Base-by-base conservation (phyloP, 768 basidiomycete genomes). In the Termitomyces heimii region DNA sequence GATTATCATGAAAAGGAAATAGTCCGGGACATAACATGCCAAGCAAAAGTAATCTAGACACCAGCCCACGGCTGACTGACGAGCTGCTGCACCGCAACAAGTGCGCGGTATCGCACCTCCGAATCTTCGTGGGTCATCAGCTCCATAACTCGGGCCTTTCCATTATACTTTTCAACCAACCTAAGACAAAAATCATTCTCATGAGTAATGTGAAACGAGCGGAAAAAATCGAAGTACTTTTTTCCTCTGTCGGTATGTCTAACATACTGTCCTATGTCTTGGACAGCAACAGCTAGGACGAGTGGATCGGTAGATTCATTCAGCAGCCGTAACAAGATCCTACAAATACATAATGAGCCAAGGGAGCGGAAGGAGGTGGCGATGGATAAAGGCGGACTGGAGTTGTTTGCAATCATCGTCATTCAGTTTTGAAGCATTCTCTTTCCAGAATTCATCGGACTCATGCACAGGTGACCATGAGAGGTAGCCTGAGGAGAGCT, bases 381-480 rank as follows among this genome's bases (percentile, higher is more conserved):
- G 2, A 39, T 22, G 26, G 20, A 16, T 43, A 16, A 31, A 60
- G 53, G 62, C 75, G 48, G 59, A 94, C 96, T 89, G 94, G 57
- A 98, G 78, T 58, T 92, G 88, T 65, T 88, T 84, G 62, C 86
- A 80, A 66, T 93, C 88, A 54, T 82, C 84, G 60, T 98, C 94
- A 62, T 94, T 92, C 43, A 98, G 73, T 67, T 84, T 92, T 7
- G 77, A 73, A 5, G 90, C 94, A 67, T 98, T 98, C 75, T 95
- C 94, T 67, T 89, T 92, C 97, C 97, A 99, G 75, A 99, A 99
- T 35, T 93, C 85, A 59, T 98, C 96, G 2, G 92, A 95, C 67
- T 94, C 92, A 66, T 99, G 97, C 10, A 93, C 90, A 13, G 96
- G 95, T 5, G 92, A 86, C 97, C 97, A 98, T 6, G 92, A 89